Conservation (phyloP, 345 rosid genomes). For the Hibiscus syriacus region DNA sequence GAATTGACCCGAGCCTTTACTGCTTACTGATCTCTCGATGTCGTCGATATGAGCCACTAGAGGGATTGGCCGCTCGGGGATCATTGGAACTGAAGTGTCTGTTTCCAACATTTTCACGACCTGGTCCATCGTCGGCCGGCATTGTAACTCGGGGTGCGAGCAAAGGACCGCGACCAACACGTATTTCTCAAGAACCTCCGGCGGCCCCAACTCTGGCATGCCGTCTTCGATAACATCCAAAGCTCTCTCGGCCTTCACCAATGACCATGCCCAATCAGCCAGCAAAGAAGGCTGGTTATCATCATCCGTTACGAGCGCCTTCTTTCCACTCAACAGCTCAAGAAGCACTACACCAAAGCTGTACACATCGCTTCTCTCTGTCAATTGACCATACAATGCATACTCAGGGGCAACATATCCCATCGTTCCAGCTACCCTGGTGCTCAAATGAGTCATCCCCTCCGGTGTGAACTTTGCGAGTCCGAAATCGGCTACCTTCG, state of each 20-base stretch:
- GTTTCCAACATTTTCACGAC: conserved; percentile 90
- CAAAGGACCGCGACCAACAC: conserved; percentile 71
- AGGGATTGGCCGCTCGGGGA: conserved; percentile 71
- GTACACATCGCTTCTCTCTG: conserved; percentile 82
- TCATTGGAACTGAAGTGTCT: conserved; percentile 51
- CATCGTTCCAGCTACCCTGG: conserved; percentile 90
- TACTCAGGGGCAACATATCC: conserved; percentile 97
- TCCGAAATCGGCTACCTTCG: conserved; percentile 82
- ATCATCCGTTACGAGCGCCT: conserved; percentile 42
- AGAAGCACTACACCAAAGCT: conserved; percentile 88
- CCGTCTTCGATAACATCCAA: conserved; percentile 74
- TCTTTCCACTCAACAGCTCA: conserved; percentile 80
- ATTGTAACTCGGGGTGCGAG: conserved; percentile 80
- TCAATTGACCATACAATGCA: conserved; percentile 78
- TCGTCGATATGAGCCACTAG: conserved; percentile 56
- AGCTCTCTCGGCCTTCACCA: conserved; percentile 52
- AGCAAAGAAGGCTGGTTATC: conserved; percentile 55
- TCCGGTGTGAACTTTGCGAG: conserved; percentile 81
- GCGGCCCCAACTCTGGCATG: conserved; percentile 48
- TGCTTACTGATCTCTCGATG: conserved; percentile 62
- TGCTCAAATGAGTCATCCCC: conserved; percentile 80
- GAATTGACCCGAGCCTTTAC: conserved; percentile 60
- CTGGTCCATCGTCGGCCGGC: conserved; percentile 92
- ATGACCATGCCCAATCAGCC: conserved; percentile 88
- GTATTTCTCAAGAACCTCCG: conserved; percentile 68